These are phyloP conservation scores for Talaromyces sp. DNA, from an alignment of 2,329 filamentous ascomycete genomes.

Conservation along the genomic window DNA sequence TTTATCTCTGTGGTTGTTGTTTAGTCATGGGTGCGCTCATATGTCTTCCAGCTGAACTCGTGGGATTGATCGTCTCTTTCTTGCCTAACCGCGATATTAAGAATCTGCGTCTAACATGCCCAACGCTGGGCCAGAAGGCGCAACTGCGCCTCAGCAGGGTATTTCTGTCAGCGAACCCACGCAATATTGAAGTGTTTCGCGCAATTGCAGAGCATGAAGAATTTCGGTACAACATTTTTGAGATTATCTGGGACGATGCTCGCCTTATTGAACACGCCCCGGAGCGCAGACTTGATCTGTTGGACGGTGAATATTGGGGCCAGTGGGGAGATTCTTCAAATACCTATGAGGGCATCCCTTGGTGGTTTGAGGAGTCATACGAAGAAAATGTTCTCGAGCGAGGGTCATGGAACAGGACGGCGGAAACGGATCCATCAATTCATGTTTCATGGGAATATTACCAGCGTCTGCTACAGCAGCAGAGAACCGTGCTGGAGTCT, in stretches of 20 bases:
- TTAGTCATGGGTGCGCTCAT: not conserved
- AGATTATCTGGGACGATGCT: constrained; percentile 36
- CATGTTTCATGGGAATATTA: constrained; percentile 29
- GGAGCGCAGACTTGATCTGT: not conserved
- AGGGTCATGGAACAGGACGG: not conserved
- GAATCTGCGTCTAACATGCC: constrained; percentile 26
- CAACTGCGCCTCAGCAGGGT: constrained; percentile 33
- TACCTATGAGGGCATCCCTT: not conserved
- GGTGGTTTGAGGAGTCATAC: not conserved
- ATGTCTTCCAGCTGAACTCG: not conserved
- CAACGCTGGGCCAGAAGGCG: constrained; percentile 16
- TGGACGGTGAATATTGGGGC: not conserved
- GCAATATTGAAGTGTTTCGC: constrained; percentile 38
- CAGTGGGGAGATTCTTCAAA: not conserved
- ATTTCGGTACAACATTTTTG: constrained; percentile 31
- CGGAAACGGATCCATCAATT: not conserved
- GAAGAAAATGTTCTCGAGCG: not conserved
- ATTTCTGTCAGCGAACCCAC: constrained; percentile 42
- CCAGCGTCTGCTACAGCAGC: constrained; percentile 31
- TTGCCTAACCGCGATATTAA: constrained; percentile 29
- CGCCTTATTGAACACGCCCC: not conserved
- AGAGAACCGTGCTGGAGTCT: constrained; percentile 30
- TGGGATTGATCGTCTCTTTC: not conserved
- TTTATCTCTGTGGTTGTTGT: not conserved
- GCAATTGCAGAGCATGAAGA: constrained; percentile 36